Percentiles rank a stretch among this genome's conserved stretches.
phyloP scores from a whole-genome alignment of 129 eudicot species.

The Gnaphalium uliginosum region DNA sequence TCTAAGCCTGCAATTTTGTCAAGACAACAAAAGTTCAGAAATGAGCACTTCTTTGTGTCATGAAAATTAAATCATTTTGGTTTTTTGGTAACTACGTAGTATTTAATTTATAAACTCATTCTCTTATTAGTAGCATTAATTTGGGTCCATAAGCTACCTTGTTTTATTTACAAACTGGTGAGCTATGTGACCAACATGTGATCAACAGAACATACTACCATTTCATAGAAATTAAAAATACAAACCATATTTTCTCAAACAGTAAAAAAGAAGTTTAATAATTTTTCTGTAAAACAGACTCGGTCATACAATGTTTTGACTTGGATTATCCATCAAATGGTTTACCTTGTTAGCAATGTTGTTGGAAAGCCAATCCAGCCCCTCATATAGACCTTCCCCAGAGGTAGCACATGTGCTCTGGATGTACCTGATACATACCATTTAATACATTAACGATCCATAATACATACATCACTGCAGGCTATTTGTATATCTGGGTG shows the following conservation, averaged over 20 bases:
- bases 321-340: neutral
- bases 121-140: neutral
- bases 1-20: constrained; percentile 16
- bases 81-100: too few species aligned
- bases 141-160: too few species aligned
- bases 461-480: neutral
- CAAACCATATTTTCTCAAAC: neutral
- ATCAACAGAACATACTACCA: neutral
- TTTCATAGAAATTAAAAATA: neutral
- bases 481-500: neutral
- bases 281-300: neutral
- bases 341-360: constrained; percentile 60
- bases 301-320: neutral
- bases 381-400: constrained; percentile 63
- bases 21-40: neutral
- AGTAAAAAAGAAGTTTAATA: neutral
- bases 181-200: neutral
- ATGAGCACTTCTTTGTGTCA: neutral
- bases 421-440: constrained; percentile 44
- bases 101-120: neutral
- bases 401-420: constrained; percentile 71
- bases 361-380: constrained; percentile 67
- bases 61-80: neutral
- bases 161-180: neutral
- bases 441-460: neutral